Conservation (phyloP, 1,284 basidiomycete species). For the Ustilago trichophora region DNA sequence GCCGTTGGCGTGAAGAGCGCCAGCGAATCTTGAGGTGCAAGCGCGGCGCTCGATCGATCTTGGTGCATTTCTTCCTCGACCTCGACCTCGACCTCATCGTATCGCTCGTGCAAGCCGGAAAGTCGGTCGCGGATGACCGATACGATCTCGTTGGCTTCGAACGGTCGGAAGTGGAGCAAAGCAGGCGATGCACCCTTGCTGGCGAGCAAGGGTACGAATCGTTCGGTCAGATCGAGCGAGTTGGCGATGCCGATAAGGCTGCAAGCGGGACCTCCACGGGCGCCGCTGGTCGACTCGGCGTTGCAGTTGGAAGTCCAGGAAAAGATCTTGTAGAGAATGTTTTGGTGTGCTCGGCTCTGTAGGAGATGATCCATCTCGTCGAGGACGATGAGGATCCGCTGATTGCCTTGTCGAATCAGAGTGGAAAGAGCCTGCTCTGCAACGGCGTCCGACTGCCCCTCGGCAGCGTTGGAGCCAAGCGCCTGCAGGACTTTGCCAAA, state of each 20-base stretch:
- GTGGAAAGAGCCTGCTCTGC: slow-evolving; percentile 35
- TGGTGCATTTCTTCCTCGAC: neutral
- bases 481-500: slow-evolving; percentile 52
- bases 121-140: slow-evolving; percentile 66
- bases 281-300: neutral
- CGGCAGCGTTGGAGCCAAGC: slow-evolving; percentile 46
- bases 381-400: slow-evolving; percentile 65
- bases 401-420: slow-evolving; percentile 31
- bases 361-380: slow-evolving; percentile 69
- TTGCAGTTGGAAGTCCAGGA: slow-evolving; percentile 44
- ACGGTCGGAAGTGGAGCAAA: slow-evolving; percentile 67
- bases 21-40: slow-evolving; percentile 16
- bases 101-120: slow-evolving; percentile 50
- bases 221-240: slow-evolving; percentile 63
- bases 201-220: slow-evolving; percentile 60
- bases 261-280: slow-evolving; percentile 15
- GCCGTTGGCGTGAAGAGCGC: slow-evolving; percentile 66
- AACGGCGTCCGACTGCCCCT: slow-evolving; percentile 39
- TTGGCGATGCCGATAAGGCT: slow-evolving; percentile 57
- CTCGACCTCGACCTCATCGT: too few species aligned
- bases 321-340: slow-evolving; percentile 67
- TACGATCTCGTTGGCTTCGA: slow-evolving; percentile 65
- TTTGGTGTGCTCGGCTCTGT: slow-evolving; percentile 58
- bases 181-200: slow-evolving; percentile 62
- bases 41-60: too few species aligned